These are phyloP conservation scores for Endotrypanum monterogeii DNA, from an alignment of 208 protist species.

Conservation along the genomic window DNA sequence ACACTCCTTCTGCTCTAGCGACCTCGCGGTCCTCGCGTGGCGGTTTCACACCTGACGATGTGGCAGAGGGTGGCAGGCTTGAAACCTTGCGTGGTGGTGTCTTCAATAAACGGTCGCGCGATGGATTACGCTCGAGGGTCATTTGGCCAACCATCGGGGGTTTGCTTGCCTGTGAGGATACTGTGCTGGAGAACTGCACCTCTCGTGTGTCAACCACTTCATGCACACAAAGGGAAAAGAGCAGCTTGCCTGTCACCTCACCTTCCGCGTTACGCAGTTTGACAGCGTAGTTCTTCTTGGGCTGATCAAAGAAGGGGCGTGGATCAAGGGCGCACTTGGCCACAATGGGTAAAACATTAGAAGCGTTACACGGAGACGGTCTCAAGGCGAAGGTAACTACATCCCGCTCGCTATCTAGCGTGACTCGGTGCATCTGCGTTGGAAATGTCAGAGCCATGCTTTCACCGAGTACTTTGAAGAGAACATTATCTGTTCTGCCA, in stretches of 20 bases:
- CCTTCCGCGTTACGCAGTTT: constrained; percentile 72
- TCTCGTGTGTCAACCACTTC: constrained; percentile 28
- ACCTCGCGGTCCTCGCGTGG: neutral
- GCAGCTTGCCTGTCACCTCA: constrained; percentile 74
- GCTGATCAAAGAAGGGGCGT: constrained; percentile 59
- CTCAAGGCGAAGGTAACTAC: constrained; percentile 74
- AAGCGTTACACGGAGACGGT: constrained; percentile 49
- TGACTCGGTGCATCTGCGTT: constrained; percentile 19
- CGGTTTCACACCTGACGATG: neutral
- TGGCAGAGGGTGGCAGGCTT: neutral
- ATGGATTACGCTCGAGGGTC: constrained; percentile 11
- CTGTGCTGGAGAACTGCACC: neutral
- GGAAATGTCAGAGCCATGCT: constrained; percentile 74
- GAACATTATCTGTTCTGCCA: constrained; percentile 34
- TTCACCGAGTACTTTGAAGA: constrained; percentile 52
- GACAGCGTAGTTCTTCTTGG: constrained; percentile 86
- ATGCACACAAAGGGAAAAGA: constrained; percentile 68
- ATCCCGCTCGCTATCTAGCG: constrained; percentile 43
- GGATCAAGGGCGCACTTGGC: constrained; percentile 83
- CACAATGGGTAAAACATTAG: constrained; percentile 52
- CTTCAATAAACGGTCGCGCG: constrained; percentile 20
- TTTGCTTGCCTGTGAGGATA: neutral
- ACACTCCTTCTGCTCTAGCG: too few species aligned
- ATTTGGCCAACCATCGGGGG: neutral
- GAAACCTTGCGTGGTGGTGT: neutral